phyloP scores from a whole-genome alignment of 768 basidiomycete genomes.

The Tricholomella constricta region DNA sequence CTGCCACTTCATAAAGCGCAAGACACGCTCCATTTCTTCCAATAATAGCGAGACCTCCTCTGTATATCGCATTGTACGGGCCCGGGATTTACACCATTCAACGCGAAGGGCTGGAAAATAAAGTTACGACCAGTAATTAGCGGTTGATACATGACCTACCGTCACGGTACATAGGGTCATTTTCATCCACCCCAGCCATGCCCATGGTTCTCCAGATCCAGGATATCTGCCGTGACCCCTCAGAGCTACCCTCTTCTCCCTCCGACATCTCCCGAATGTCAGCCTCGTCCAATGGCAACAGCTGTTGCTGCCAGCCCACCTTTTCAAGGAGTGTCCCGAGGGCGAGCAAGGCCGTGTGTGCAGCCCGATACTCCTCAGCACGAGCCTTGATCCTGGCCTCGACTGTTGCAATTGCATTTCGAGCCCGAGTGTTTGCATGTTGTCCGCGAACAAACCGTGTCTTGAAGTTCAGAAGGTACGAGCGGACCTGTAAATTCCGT shows the following conservation, averaged over 20 bases:
- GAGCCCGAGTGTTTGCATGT: conserved; percentile 5
- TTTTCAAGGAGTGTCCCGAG: background rate
- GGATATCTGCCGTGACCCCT: conserved; percentile 7
- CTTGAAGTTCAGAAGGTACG: conserved; percentile 14
- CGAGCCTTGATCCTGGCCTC: background rate
- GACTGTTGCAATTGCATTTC: background rate
- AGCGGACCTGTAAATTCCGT: conserved; percentile 5
- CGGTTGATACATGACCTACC: background rate
- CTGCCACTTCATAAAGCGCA: background rate
- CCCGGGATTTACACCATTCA: conserved; percentile 13
- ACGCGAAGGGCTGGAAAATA: conserved; percentile 6
- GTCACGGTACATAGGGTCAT: background rate
- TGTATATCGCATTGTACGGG: conserved; percentile 1
- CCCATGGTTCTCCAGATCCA: conserved; percentile 15
- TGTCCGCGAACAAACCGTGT: conserved; percentile 11
- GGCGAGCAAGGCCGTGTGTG: background rate
- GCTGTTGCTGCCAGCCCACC: background rate
- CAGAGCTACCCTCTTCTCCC: conserved; percentile 1
- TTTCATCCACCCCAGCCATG: background rate
- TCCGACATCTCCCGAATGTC: conserved; percentile 4
- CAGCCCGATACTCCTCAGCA: conserved; percentile 7
- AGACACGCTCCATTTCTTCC: conserved; percentile 10
- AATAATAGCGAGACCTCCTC: conserved; percentile 6
- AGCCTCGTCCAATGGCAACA: background rate
- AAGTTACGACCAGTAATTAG: background rate